Evolutionary conservation across 164 flowering plant genomes (phyloP).

Genomic region (Echeveria elegans): DNA sequence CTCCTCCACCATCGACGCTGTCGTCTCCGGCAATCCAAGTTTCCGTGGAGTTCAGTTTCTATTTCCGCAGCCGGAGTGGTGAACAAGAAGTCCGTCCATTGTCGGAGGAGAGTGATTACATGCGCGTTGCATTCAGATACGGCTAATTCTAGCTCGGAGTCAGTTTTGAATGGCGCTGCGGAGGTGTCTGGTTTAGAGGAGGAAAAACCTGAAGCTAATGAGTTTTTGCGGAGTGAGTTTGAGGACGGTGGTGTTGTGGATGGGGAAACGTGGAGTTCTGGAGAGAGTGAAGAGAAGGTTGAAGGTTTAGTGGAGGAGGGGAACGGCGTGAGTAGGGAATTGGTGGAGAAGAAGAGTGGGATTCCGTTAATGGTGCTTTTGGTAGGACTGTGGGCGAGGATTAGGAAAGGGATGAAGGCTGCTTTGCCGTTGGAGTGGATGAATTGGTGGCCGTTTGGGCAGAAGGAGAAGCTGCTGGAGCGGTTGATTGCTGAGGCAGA

Average conservation of each 20-base stretch:
- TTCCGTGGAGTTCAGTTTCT: neutral
- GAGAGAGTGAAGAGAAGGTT: conserved; percentile 9
- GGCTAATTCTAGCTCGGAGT: conserved; percentile 10
- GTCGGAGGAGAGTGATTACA: conserved; percentile 10
- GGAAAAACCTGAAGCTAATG: neutral
- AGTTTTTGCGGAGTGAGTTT: neutral
- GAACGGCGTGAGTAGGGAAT: conserved; percentile 5
- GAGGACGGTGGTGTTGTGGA: too few relatives aligned
- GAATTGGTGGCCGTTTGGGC: conserved; percentile 83
- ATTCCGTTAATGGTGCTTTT: conserved; percentile 49
- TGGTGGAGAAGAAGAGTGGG: conserved; percentile 17
- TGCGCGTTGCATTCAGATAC: conserved; percentile 26
- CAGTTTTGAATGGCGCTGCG: too few relatives aligned
- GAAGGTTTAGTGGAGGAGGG: neutral
- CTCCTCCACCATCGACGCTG: conserved; percentile 8
- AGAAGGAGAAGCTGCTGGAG: conserved; percentile 66
- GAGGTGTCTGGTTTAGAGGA: too few relatives aligned
- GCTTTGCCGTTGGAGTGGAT: conserved; percentile 38
- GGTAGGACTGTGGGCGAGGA: conserved; percentile 43
- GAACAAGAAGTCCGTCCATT: neutral
- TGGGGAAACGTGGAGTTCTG: neutral
- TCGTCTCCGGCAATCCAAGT: conserved; percentile 8
- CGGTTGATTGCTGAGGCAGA: conserved; percentile 72
- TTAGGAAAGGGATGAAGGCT: conserved; percentile 37
- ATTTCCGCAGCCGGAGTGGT: conserved; percentile 1